A percentile compares a stretch with the other conserved stretches of the same genome.
Conservation (phyloP, 1,139 yeast species). For the Zygoascus meyerae region DNA sequence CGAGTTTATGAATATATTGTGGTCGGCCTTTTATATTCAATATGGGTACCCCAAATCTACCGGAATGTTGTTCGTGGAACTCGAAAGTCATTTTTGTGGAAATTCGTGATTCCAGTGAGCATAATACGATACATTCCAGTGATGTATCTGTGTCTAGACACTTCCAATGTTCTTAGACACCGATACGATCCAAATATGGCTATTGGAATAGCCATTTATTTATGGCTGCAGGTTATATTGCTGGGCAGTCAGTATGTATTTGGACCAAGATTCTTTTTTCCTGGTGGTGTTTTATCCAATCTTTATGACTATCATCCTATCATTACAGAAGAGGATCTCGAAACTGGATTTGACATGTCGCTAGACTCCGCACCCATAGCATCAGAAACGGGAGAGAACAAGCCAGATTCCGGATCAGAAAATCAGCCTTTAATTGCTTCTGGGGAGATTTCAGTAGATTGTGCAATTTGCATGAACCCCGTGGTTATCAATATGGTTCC, state of each 20-base stretch:
- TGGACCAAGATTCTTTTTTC: conserved; percentile 83
- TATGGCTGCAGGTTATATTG: conserved; percentile 48
- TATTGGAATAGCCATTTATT: conserved; percentile 45
- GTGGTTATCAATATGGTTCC: conserved; percentile 55
- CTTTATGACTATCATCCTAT: conserved; percentile 79
- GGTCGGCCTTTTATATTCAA: conserved; percentile 53
- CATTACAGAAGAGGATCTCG: conserved; percentile 55
- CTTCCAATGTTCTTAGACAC: conserved; percentile 45
- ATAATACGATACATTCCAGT: conserved; percentile 60
- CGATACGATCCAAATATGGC: conserved; percentile 51
- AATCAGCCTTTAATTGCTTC: conserved; percentile 5
- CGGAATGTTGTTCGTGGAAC: conserved; percentile 72
- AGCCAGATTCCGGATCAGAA: neutral
- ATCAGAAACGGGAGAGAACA: neutral
- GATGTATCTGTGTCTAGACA: conserved; percentile 48
- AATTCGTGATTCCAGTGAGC: conserved; percentile 64
- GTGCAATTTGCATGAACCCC: conserved; percentile 86
- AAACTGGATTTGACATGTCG: conserved; percentile 41
- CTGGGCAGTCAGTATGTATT: conserved; percentile 56
- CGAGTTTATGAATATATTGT: conserved; percentile 52
- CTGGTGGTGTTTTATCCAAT: conserved; percentile 64
- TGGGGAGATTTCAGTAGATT: conserved; percentile 41
- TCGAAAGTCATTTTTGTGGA: conserved; percentile 59
- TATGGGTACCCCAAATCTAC: conserved; percentile 88
- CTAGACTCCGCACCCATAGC: conserved; percentile 18